These are phyloP conservation scores for Candida sp. DNA, from an alignment of 1,139 yeast species.

Conservation along the genomic window DNA sequence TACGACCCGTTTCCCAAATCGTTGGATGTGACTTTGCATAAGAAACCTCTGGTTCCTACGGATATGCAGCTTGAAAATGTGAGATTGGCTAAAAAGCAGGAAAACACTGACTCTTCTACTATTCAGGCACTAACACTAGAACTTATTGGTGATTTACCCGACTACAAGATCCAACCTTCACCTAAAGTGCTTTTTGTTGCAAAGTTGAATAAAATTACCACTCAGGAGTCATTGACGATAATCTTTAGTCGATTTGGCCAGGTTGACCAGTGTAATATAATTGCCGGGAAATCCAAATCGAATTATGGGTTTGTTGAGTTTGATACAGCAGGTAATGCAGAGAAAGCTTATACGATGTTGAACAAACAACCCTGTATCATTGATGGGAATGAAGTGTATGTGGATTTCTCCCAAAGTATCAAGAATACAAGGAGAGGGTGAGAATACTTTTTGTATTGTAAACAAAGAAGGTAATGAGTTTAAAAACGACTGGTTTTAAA, in stretches of 20 bases:
- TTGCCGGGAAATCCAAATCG: constrained; percentile 34
- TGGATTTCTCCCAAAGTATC: constrained; percentile 73
- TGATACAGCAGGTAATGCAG: constrained; percentile 46
- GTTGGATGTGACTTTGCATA: constrained; percentile 2
- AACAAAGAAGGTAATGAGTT: no score
- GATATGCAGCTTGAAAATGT: constrained; percentile 10
- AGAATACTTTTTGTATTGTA: no score
- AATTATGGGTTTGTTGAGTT: constrained; percentile 62
- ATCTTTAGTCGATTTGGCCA: constrained; percentile 61
- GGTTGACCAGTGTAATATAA: constrained; percentile 50
- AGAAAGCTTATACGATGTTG: constrained; percentile 55
- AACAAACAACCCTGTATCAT: constrained; percentile 51
- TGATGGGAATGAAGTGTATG: constrained; percentile 62
- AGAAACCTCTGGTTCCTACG: constrained; percentile 5
- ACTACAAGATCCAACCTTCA: constrained; percentile 56
- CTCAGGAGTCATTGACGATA: constrained; percentile 49
- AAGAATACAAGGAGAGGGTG: constrained; percentile 34
- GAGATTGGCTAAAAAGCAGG: constrained; percentile 4
- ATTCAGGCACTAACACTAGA: constrained; percentile 54
- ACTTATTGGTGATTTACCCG: constrained; percentile 62
- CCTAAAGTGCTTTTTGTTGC: constrained; percentile 63
- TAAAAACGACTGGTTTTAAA: no score
- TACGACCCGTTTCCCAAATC: constrained; percentile 49
- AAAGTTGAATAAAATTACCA: constrained; percentile 58
- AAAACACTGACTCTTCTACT: constrained; percentile 7